Evolutionary conservation across 306 rosid genomes (phyloP), one percentile per base, ranked within the genome.

Genomic region (Prunus armeniaca): DNA sequence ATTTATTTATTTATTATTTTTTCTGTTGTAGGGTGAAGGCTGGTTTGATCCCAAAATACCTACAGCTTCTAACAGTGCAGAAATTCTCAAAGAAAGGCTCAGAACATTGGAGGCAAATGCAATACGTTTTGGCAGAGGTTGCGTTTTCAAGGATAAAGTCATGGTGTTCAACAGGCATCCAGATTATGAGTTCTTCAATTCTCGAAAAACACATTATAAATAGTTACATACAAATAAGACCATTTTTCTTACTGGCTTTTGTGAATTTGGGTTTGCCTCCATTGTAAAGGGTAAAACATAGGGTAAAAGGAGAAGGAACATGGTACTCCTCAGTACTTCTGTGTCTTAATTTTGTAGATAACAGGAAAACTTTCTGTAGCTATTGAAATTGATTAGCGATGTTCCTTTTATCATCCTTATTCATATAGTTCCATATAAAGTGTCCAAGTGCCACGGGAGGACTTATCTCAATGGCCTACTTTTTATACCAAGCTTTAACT

Each of bases 181-280:
- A 28, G 80, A 77, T 69, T 77, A 77, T 22, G 75, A 77, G 69
- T 69, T 77, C 75, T 77, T 77, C 74, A 47, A 2, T 56, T 77
- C 80, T 10, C 75, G 80, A 6, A 77, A 69, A 68, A 14, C 47
- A 49, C 74, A n/a, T 45, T 49, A 13, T 50, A n/a, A 38, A 25
- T 67, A 54, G 67, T 76, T 32, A 6, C 30, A 15, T 28, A 25
- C 43, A 5, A 46, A 15, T 77, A 12, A 57, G 15, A 34, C 51
- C 45, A 24, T 73, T 62, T 28, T 11, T 58, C 34, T 43, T 28
- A 20, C 14, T 15, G 28, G 13, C 27, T 73, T 2, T 60, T 45
- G 56, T 27, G 65, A 22, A 60, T 14, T 60, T 25, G 58, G 28
- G 67, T 73, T 60, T 60, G 32, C 66, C 32, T 56, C 7, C 22